Evolutionary conservation across 805 yeast species (phyloP).

Genomic region (Millerozyma acaciae): DNA sequence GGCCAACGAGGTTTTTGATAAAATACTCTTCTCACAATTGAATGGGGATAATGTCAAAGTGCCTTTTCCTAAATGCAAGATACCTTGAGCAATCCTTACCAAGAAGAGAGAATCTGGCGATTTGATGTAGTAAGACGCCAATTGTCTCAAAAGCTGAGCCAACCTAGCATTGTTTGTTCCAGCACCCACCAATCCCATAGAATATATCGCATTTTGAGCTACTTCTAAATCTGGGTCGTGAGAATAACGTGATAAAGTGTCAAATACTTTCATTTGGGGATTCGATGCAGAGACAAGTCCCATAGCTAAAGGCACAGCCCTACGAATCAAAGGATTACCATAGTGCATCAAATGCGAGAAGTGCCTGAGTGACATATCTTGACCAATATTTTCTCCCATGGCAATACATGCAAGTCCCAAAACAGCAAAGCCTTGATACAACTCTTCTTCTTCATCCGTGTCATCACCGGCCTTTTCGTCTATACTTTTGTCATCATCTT

Average conservation of each 20-base stretch:
- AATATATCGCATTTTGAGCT: constrained; percentile 89
- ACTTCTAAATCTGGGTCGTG: constrained; percentile 94
- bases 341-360: constrained; percentile 97
- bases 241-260: constrained; percentile 90
- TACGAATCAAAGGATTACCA: constrained; percentile 84
- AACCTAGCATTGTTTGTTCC: constrained; percentile 98
- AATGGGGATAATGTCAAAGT: constrained; percentile 86
- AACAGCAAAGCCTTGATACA: constrained; percentile 84
- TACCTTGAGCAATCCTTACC: constrained; percentile 93
- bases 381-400: constrained; percentile 97
- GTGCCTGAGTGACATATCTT: constrained; percentile 95
- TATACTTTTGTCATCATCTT: constrained; percentile 15
- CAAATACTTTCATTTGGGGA: constrained; percentile 96
- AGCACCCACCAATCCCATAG: constrained; percentile 98
- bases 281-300: constrained; percentile 89
- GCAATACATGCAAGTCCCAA: constrained; percentile 92
- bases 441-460: constrained; percentile 46
- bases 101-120: constrained; percentile 88
- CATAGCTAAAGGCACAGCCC: constrained; percentile 98
- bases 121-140: constrained; percentile 88
- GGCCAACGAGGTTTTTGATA: constrained; percentile 87
- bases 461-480: constrained; percentile 28
- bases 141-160: constrained; percentile 91
- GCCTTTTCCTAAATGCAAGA: constrained; percentile 94
- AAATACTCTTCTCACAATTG: constrained; percentile 80